Evolutionary conservation across 2,329 filamentous ascomycete genomes (phyloP), one percentile per base, ranked within the genome.

Genomic region (Colletotrichum tabaci): DNA sequence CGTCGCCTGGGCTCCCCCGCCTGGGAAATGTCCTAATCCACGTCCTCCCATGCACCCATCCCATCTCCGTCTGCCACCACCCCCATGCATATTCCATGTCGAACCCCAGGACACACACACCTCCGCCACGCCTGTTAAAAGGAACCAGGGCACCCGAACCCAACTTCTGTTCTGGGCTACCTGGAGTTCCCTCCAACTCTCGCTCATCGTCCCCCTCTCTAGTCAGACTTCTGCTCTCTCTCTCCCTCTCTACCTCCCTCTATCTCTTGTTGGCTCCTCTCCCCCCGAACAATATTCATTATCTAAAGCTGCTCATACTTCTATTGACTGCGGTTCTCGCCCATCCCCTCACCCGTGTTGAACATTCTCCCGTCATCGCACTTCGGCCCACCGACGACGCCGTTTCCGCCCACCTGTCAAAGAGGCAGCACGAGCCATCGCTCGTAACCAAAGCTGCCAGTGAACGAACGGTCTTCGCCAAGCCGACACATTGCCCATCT

Each of bases 81-180:
- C 69, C 60, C 61, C 47, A 61, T 71, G 67, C 56, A 49, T 46
- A 49, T 67, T 46, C 61, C 61, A 66, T 71, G 61, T 69, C 70
- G 66, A 70, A 65, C 44, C 61, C 69, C 66, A 44, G 61, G 30
- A 65, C 66, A 61, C 70, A 61, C 70, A 61, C 66, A 60, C 26
- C 66, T 35, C 70, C 52, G 56, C 70, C 61, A 57, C 67, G 70
- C 61, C 66, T 72, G 30, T 35, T 35, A 65, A 72, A 71, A 72
- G 66, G 66, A 66, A 71, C 66, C 70, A 56, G 66, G 68, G 50
- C 70, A 65, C 70, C 70, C 66, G 66, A 72, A 38, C 61, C 67
- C 66, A 66, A 56, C 66, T 71, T 66, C 61, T 57, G 55, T 57
- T 71, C 50, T 57, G n/a, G 46, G 42, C 66, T 55, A 23, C 26